phyloP scores from a whole-genome alignment of 83 land plant species.

The Picea mariana region DNA sequence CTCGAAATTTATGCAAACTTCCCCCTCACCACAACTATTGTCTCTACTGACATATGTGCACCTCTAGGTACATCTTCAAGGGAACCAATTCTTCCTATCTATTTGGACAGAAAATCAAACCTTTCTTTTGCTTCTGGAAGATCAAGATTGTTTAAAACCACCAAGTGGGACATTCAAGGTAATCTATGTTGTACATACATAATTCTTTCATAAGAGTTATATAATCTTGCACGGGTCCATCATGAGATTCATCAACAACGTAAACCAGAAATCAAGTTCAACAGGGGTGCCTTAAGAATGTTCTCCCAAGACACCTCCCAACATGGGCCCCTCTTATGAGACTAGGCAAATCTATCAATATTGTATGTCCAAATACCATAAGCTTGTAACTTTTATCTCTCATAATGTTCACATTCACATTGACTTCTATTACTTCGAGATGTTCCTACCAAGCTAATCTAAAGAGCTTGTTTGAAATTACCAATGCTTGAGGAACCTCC shows the following conservation, averaged over 20 bases:
- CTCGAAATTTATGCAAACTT: not conserved
- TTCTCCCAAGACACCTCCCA: slow-evolving; percentile 95
- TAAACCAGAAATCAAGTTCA: slow-evolving; percentile 85
- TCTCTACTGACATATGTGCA: slow-evolving; percentile 14
- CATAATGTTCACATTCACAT: too few relatives aligned
- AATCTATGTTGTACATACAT: slow-evolving; percentile 92
- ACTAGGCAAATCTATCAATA: slow-evolving; percentile 95
- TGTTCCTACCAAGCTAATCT: too few relatives aligned
- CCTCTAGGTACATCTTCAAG: slow-evolving; percentile 3
- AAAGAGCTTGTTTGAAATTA: too few relatives aligned
- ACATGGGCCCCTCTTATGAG: slow-evolving; percentile 97
- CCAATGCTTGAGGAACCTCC: too few relatives aligned
- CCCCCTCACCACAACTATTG: not conserved
- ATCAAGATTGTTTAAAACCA: slow-evolving; percentile 94
- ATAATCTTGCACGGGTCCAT: slow-evolving; percentile 83
- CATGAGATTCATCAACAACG: slow-evolving; percentile 92
- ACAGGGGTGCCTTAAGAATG: slow-evolving; percentile 88
- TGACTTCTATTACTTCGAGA: too few relatives aligned
- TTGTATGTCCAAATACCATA: slow-evolving; percentile 39
- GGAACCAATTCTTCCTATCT: slow-evolving; percentile 46
- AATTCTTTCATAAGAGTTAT: slow-evolving; percentile 87
- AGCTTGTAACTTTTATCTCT: too few relatives aligned
- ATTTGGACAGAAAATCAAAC: slow-evolving; percentile 40
- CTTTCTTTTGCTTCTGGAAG: slow-evolving; percentile 67
- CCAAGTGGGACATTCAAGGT: slow-evolving; percentile 87